Evolutionary conservation across 2,329 filamentous ascomycete genomes (phyloP), one percentile per base, ranked within the genome.

Genomic region (Phaeosphaeria sp.): DNA sequence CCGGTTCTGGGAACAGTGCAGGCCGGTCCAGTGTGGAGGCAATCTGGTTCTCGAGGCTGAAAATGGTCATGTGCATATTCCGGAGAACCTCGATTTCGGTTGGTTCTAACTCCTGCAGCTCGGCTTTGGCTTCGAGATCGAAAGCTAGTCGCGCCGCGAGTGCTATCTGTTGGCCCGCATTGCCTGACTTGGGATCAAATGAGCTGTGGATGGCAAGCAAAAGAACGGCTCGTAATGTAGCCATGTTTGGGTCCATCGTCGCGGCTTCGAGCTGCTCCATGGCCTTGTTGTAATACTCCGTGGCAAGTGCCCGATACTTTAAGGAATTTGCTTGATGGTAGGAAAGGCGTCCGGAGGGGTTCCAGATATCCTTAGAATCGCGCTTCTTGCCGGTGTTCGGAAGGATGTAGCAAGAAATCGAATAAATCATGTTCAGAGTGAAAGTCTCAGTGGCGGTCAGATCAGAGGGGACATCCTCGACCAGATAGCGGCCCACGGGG

Each of bases 151-250:
- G 67, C 7, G 71, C 64, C 3, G 74, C 73, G 46, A 76, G 72
- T 9, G 74, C 74, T 33, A 76, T 59, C 39, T 77, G 74, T 52
- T 77, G 74, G 8, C 74, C 73, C 30, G 74, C 68, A 27, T 77
- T 76, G 2, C 74, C 74, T 6, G 62, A 61, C 20, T 72, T 69
- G 11, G 74, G 74, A 30, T 77, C 73, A 42, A 77, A 76, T 6
- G 71, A 62, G 54, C 72, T 74, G 52, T 76, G 73, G 33, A 77
- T 71, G 24, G 73, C 69, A 22, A 77, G 71, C 8, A 77, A 50
- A 9, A 76, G 51, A 17, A 76, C 65, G 2, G 73, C 69, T 17
- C 71, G 66, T 2, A 77, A 65, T 0, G 74, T 75, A 11, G 66
- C 65, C 25, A 76, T 69, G 6, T 67, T 72, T 1, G 72, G 65